Evolutionary conservation across 768 basidiomycete species (phyloP), one percentile per base, ranked within the genome.

Genomic region (Sporobolomyces pararoseus): DNA sequence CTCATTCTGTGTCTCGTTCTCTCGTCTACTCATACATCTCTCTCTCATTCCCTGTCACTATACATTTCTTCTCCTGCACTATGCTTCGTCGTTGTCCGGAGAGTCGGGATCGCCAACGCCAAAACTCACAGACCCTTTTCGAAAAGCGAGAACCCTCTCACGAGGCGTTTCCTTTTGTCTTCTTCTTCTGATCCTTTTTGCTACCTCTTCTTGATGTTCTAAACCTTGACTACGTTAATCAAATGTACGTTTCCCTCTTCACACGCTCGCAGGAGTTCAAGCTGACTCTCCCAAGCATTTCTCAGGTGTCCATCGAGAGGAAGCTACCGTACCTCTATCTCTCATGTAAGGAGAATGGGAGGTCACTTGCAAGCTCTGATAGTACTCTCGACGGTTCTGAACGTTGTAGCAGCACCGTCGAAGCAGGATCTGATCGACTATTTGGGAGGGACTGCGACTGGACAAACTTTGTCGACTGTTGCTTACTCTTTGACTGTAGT

Each of bases 391-490:
- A n/a, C n/a, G n/a, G n/a, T n/a, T n/a, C n/a, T n/a, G n/a, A n/a
- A n/a, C n/a, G n/a, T n/a, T n/a, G n/a, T n/a, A 0, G 55, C 55
- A 2, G 65, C 57, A 25, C 44, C 47, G 4, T 47, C 63, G 17
- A 23, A 35, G 23, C 46, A 52, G 29, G 71, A 68, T 47, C 21
- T 72, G 42, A 52, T 72, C 61, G 23, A 29, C 1, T 57, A 68
- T 46, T 35, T 72, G 25, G 66, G 70, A 46, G 65, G 65, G 2
- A 29, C 50, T 0, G 66, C 52, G 25, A 72, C 62, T 29, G 71
- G 71, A 0, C 71, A 72, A 44, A 51, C 63, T 12, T 46, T 70
- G 14, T 25, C 58, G 16, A 72, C 71, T 7, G 51, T 23, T 31
- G 63, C 71, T 0, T 72, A 65, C 52, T 13, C 27, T 6, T 42